Conservation (phyloP, 345 rosid species). For the Psidium friedrichsthalianum region DNA sequence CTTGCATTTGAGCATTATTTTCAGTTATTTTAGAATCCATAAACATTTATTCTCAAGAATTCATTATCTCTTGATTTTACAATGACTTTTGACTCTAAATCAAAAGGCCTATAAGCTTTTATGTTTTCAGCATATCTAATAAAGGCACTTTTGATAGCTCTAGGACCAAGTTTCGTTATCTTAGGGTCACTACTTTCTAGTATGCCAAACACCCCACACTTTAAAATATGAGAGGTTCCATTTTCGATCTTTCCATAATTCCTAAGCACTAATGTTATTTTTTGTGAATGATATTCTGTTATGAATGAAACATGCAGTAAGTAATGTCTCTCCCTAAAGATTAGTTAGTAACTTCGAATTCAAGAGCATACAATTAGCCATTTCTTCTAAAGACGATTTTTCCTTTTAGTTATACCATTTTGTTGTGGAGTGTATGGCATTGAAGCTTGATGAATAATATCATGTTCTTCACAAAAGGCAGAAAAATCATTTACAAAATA, state of each 20-base stretch:
- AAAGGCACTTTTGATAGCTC: neutral
- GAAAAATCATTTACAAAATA: neutral
- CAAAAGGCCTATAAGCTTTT: neutral
- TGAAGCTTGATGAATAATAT: neutral
- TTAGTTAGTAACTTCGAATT: neutral
- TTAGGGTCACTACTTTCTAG: neutral
- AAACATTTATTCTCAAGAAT: neutral
- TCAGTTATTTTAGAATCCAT: neutral
- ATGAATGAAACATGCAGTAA: neutral
- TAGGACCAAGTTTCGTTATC: neutral
- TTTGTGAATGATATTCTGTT: neutral
- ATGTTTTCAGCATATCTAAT: neutral
- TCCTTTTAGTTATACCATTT: neutral
- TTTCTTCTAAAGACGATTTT: neutral
- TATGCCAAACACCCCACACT: neutral
- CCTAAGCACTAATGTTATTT: neutral
- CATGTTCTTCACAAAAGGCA: neutral
- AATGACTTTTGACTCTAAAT: neutral
- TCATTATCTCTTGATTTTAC: neutral
- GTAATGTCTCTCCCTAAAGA: neutral
- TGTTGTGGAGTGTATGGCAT: neutral
- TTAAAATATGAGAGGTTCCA: neutral
- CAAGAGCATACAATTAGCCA: neutral
- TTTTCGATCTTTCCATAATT: neutral
- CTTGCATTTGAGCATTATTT: neutral